These are phyloP conservation scores for Fusarium bactridioides DNA, from an alignment of 2,329 filamentous ascomycete genomes.

Conservation along the genomic window DNA sequence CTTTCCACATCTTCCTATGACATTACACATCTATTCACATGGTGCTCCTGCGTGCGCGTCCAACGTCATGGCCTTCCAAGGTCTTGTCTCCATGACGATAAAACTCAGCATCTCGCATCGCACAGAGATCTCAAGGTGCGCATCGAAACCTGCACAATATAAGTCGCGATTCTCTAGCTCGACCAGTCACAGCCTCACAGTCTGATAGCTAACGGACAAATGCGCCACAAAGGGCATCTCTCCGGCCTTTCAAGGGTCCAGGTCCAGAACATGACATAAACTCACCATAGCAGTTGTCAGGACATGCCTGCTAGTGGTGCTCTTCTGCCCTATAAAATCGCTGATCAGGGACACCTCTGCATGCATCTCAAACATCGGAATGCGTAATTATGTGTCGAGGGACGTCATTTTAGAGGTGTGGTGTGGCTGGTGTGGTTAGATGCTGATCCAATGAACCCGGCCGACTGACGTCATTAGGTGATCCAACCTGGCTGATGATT, in stretches of 20 bases:
- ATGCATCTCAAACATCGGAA: slow-evolving; percentile 11
- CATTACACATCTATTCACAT: background rate
- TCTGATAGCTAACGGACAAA: slow-evolving; percentile 23
- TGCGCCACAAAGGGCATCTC: slow-evolving; percentile 14
- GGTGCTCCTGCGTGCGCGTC: background rate
- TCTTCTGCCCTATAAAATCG: slow-evolving; percentile 19
- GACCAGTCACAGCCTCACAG: slow-evolving; percentile 25
- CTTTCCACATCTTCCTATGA: slow-evolving; percentile 2
- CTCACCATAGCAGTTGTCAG: background rate
- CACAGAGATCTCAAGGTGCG: slow-evolving; percentile 3
- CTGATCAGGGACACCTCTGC: slow-evolving; percentile 4
- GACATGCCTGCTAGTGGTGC: slow-evolving; percentile 18
- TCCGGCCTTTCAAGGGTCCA: slow-evolving; percentile 19
- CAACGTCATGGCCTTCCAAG: slow-evolving; percentile 17
- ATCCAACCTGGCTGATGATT: slow-evolving; percentile 15
- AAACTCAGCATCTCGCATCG: slow-evolving; percentile 3
- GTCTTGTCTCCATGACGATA: slow-evolving; percentile 12
- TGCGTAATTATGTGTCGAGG: slow-evolving; percentile 32
- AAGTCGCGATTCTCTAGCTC: slow-evolving; percentile 1
- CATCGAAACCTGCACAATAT: slow-evolving; percentile 5
- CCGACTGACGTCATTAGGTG: slow-evolving; percentile 38
- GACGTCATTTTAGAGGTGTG: slow-evolving; percentile 35
- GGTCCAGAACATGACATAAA: slow-evolving; percentile 27
- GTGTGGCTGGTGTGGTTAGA: slow-evolving; percentile 25
- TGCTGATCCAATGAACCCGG: slow-evolving; percentile 12